Evolutionary conservation across 768 basidiomycete genomes (phyloP).

Genomic region (Pleurotus giganteus): DNA sequence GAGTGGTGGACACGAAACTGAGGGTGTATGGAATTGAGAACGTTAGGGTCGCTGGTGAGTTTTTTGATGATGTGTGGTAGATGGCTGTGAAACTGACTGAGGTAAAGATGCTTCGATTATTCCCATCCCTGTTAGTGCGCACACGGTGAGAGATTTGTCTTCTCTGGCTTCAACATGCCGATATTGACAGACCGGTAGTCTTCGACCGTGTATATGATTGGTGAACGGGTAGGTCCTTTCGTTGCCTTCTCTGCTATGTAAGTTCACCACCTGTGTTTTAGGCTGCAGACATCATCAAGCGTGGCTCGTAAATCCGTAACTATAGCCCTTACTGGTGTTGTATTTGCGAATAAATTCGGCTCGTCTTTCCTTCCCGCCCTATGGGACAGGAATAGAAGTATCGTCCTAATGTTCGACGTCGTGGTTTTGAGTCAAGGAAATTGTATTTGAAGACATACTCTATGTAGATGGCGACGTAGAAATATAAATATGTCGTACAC

Average conservation of each 20-base stretch:
- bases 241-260: not conserved
- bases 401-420: too few relatives aligned
- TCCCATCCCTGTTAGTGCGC: conserved; percentile 30
- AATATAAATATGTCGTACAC: too few relatives aligned
- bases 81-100: not conserved
- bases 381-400: too few relatives aligned
- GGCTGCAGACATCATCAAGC: conserved; percentile 18
- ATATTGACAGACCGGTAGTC: conserved; percentile 9
- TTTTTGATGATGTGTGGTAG: not conserved
- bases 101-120: conserved; percentile 29
- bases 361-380: not conserved
- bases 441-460: too few relatives aligned
- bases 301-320: too few relatives aligned
- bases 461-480: too few relatives aligned
- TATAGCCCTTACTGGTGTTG: too few relatives aligned
- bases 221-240: conserved; percentile 21
- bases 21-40: conserved; percentile 34
- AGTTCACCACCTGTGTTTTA: not conserved
- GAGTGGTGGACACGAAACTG: conserved; percentile 34
- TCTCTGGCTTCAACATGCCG: not conserved
- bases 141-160: conserved; percentile 21
- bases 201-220: conserved; percentile 28
- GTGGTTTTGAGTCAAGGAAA: too few relatives aligned
- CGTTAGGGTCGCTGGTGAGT: conserved; percentile 31
- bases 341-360: too few relatives aligned